Evolutionary conservation across 202 grass and related monocot genomes (phyloP).

Genomic region (Digitaria exilis): DNA sequence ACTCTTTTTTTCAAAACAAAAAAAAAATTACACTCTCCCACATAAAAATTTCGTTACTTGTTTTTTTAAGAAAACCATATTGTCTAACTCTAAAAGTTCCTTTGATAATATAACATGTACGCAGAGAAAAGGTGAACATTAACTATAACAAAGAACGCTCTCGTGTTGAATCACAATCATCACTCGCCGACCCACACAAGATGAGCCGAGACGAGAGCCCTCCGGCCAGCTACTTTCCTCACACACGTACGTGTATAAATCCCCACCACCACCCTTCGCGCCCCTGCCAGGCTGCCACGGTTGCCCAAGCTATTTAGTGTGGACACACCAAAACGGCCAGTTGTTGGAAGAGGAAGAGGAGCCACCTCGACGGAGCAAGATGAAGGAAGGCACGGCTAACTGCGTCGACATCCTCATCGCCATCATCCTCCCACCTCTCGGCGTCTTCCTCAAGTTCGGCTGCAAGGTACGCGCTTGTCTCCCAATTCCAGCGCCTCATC

Average conservation of each 20-base stretch:
- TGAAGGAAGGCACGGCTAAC: constrained; percentile 38
- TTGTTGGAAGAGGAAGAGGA: not conserved
- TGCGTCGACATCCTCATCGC: constrained; percentile 57
- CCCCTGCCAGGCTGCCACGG: not conserved
- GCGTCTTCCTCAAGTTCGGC: constrained; percentile 55
- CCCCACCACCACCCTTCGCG: not conserved
- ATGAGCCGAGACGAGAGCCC: too few relatives aligned
- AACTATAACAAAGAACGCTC: too few relatives aligned
- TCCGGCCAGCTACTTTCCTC: not conserved
- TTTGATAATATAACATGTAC: too few relatives aligned
- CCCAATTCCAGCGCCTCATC: too few relatives aligned
- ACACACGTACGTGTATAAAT: not conserved
- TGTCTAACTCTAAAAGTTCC: too few relatives aligned
- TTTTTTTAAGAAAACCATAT: too few relatives aligned
- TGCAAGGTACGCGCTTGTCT: constrained; percentile 21
- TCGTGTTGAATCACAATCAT: not conserved
- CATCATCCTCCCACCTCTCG: constrained; percentile 61
- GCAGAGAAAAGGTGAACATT: too few relatives aligned
- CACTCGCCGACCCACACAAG: not conserved
- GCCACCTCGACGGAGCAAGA: not conserved
- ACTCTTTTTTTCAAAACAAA: too few relatives aligned
- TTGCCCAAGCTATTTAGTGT: not conserved
- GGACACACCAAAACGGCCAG: not conserved
- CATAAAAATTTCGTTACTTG: too few relatives aligned
- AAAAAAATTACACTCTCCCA: too few relatives aligned